A percentile compares a stretch with the other conserved stretches of the same genome.
Evolutionary conservation across 2,329 filamentous ascomycete species (phyloP).

Genomic region (Sordariomycetes sp.): DNA sequence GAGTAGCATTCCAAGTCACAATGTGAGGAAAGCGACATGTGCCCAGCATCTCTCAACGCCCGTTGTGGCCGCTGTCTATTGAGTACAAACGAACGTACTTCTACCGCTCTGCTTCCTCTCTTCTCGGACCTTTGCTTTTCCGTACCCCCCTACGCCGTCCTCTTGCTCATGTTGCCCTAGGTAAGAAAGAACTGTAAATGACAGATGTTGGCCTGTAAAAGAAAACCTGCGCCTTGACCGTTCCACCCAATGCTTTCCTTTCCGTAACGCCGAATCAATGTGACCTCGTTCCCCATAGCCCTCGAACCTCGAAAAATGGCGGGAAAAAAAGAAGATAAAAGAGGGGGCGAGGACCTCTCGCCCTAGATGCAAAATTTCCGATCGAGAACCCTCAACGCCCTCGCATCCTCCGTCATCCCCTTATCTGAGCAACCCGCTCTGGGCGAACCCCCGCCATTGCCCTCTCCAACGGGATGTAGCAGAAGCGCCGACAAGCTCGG

Average conservation of each 20-base stretch:
- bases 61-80: neutral
- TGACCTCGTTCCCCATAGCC: neutral
- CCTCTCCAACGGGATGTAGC: slow-evolving; percentile 33
- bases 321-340: neutral
- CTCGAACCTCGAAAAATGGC: neutral
- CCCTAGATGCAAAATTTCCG: slow-evolving; percentile 35
- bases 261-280: neutral
- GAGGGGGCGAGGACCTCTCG: neutral
- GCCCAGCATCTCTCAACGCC: neutral
- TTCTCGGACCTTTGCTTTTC: neutral
- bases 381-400: slow-evolving; percentile 57
- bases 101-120: neutral
- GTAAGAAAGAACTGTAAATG: neutral
- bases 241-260: neutral
- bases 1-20: neutral
- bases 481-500: slow-evolving; percentile 37
- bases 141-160: neutral
- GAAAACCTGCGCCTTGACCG: neutral
- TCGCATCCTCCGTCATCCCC: slow-evolving; percentile 42
- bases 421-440: slow-evolving; percentile 1
- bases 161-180: neutral
- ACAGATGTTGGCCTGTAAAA: neutral
- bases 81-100: neutral
- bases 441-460: slow-evolving; percentile 4
- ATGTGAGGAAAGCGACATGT: neutral